Evolutionary conservation across 441 rosid genomes (phyloP), one percentile per base, ranked within the genome.

Genomic region (Syzygium syzygioides): DNA sequence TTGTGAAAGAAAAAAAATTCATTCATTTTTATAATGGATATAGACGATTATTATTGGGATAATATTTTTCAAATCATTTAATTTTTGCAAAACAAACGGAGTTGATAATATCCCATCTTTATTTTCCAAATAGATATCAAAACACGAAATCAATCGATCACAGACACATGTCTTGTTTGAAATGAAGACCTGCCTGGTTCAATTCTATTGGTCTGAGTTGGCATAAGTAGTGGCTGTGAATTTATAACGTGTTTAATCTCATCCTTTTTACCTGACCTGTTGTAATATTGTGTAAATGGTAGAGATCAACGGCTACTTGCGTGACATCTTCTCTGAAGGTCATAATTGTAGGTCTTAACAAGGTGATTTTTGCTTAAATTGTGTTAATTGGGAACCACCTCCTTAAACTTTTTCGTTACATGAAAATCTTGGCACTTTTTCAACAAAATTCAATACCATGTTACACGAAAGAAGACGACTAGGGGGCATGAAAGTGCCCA

Each of bases 401-500:
- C 52, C 17, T 12, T 41, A 41, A 41, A 37, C n/a, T 26, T 37
- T 6, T 76, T 6, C 15, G 10, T 3, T 12, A 76, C 12, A 66
- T 66, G 76, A 66, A 66, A 32, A 76, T 23, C n/a, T 37, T 1
- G 3, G 17, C 12, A 50, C 28, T 76, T 6, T n/a, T 32, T 37
- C n/a, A 25, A 71, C 28, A 11, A 3, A 71, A 50, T 37, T 11
- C 9, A 23, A 37, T 1, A 41, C 12, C 12, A 11, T 41, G 17
- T 41, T 14, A 41, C 25, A 20, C 9, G 0, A 37, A 37, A 76
- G 83, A 37, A 23, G n/a, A 76, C 23, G 9, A 37, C 3, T 13
- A 9, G 83, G 6, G 17, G 18, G n/a, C 52, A 41, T 0, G 17
- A 3, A 20, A 8, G 2, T 37, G 0, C 9, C 1, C 1, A 0